Base-by-base conservation (phyloP, 345 rosid genomes). In the Nephelium lappaceum region DNA sequence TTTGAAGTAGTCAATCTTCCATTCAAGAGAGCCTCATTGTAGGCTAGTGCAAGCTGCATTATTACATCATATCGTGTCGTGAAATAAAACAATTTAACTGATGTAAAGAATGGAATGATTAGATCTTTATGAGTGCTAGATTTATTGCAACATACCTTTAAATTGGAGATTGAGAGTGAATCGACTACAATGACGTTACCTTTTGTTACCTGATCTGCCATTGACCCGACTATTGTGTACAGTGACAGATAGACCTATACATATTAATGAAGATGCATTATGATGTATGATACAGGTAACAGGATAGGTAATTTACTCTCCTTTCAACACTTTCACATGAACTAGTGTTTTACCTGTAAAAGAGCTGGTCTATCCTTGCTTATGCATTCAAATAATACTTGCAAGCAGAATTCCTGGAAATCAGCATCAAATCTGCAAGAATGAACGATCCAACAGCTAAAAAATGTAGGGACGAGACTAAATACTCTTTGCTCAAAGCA, bases 341-440 rank as follows among this genome's bases (percentile, higher is more conserved):
- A 16, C 45, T 49, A 69, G 64, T 42, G 43, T 78, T 74, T 71
- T 87, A 92, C 98, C 98, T 94, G 99, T 75, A 96, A 79, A 73
- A 96, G 97, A 55, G 97, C 92, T 80, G 99, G 99, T 79, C 97
- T 88, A 81, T 96, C 99, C 83, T 94, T 96, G 93, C 98, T 93
- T 83, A 96, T 88, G 77, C 99, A 94, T 83, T 96, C 98, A 75
- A 92, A 91, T 79, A 96, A 78, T 69, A 96, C 95, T 91, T 94
- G 99, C 80, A 93, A 83, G 83, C 99, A 96, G 77, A 96, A 96
- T 79, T 94, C 98, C 88, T 87, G 97, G 88, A 96, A 96, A 82
- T 96, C 91, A 74, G 72, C 84, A 88, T 91, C 93, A 47, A 87
- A 89, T 87, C 99, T 96, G 91, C 82, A 87, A 80, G 75, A 25